Conservation (phyloP, 139 green algal species). For the Chlamydomonas schloesseri region DNA sequence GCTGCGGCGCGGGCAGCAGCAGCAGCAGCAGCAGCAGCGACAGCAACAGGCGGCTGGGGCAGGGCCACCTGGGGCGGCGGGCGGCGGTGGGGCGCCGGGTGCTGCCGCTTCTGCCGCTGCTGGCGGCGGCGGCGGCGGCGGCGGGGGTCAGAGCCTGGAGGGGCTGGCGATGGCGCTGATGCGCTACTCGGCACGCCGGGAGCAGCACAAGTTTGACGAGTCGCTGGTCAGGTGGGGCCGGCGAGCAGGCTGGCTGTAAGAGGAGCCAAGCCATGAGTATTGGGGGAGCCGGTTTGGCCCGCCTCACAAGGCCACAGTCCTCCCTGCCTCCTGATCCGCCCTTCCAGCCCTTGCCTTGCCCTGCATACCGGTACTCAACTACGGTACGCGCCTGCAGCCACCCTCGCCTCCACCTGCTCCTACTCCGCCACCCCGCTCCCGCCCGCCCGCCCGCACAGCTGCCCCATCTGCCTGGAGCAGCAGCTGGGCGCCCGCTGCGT, state of each 20-base stretch:
- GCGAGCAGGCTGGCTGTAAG: no score
- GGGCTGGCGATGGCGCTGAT: neutral
- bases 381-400: no score
- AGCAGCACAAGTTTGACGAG: constrained; percentile 20
- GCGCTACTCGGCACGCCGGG: constrained; percentile 2
- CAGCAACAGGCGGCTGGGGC: neutral
- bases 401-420: neutral
- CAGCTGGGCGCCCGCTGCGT: constrained; percentile 63
- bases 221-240: constrained; percentile 12
- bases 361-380: no score
- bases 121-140: neutral
- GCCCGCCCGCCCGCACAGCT: constrained; percentile 59
- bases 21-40: neutral
- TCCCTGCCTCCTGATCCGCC: no score
- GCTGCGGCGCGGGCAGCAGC: neutral
- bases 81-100: no score
- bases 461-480: constrained; percentile 81
- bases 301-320: no score
- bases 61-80: constrained; percentile 4
- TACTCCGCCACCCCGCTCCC: constrained; percentile 14
- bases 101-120: no score
- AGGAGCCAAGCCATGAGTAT: no score
- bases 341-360: no score
- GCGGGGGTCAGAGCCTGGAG: neutral
- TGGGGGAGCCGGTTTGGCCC: no score